Evolutionary conservation across 148 eudicot genomes (phyloP), one percentile per base, ranked within the genome.

Genomic region (Diospyros kaki): DNA sequence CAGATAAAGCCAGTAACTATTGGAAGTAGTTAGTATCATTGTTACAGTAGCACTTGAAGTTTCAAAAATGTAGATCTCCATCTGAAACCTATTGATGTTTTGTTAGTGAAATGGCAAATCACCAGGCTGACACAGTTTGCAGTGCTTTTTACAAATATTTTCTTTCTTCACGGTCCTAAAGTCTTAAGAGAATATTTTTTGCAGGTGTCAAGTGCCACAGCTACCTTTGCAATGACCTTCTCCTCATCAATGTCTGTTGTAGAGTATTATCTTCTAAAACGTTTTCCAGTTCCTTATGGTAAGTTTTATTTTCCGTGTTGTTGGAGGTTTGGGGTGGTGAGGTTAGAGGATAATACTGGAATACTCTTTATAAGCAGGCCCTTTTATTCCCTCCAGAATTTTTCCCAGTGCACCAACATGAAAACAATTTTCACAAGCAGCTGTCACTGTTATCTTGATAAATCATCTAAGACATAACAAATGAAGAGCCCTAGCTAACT

Each of bases 201-300:
- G 52, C 83, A 93, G 95, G 98, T 93, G 42, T 87, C 98, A 71
- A 93, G 98, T 89, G 98, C 98, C 73, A 93, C 96, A 3, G 96
- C 98, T 75, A 89, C 96, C 67, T 93, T 93, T 71, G 98, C 94
- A 67, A 93, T 93, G 98, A 87, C 87, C 77, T 93, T 93, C 85
- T 93, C 98, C 51, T 88, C 98, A 15, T 91, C 98, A 12, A 93
- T 93, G 96, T 93, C 98, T 5, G 98, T 90, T 45, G 86, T 93
- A n/a, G 98, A 93, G 80, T 93, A 91, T 76, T 91, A 93, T 81
- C 94, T 93, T 82, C 87, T 93, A 40, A 89, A 93, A 76, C 96
- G 98, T 65, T 93, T 93, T 70, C 98, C 98, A 0, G 86, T 93
- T 12, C 92, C 98, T 66, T 93, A 93, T 52, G 98, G 98, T 93